These are phyloP conservation scores for Meredithiella fracta DNA, from an alignment of 2,329 filamentous ascomycete genomes.

Conservation along the genomic window DNA sequence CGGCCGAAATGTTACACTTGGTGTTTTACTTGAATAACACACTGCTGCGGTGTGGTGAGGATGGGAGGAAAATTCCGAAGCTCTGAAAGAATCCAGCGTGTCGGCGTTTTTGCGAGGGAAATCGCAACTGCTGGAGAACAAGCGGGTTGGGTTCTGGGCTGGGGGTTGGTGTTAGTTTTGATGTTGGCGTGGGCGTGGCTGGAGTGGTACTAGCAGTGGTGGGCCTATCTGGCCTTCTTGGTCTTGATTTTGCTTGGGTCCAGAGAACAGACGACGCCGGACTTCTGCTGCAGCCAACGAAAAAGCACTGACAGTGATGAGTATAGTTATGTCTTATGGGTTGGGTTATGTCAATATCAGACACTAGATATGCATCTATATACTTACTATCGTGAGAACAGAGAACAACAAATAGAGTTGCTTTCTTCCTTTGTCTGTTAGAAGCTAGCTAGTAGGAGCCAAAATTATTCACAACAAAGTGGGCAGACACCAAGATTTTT, in stretches of 20 bases:
- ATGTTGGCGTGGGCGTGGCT: neutral
- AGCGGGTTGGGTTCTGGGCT: neutral
- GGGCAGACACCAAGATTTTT: no score
- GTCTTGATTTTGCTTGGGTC: no score
- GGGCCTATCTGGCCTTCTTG: neutral
- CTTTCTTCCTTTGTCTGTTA: neutral
- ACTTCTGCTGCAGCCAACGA: no score
- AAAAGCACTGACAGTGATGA: no score
- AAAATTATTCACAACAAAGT: no score
- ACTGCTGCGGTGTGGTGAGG: slow-evolving; percentile 8
- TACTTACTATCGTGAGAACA: no score
- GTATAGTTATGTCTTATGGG: no score
- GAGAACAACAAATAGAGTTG: neutral
- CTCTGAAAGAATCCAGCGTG: slow-evolving; percentile 14
- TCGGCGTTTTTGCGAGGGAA: neutral
- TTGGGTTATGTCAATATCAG: no score
- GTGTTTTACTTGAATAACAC: slow-evolving; percentile 10
- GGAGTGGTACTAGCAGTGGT: no score
- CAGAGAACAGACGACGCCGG: neutral
- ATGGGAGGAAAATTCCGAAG: slow-evolving; percentile 11
- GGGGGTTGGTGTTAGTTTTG: neutral
- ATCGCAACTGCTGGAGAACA: slow-evolving; percentile 1
- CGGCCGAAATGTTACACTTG: slow-evolving; percentile 9
- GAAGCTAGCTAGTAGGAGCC: neutral
- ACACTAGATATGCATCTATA: no score